Conservation (phyloP, 2,329 filamentous ascomycete species). For the Paecilomyces dactylethromorphus region DNA sequence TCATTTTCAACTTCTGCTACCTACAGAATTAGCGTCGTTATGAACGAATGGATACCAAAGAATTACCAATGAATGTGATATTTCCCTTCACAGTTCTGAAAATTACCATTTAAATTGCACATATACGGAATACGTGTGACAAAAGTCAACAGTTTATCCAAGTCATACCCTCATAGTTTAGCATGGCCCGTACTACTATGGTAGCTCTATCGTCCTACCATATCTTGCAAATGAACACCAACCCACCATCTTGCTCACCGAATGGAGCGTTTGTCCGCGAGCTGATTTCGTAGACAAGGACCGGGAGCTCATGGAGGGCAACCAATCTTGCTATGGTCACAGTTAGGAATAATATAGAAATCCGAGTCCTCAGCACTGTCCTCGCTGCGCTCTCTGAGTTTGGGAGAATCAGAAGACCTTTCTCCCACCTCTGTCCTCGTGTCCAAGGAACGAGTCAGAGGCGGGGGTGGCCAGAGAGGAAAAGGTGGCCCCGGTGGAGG, state of each 20-base stretch:
- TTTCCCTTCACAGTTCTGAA: not conserved
- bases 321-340: not conserved
- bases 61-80: not conserved
- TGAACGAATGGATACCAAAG: not conserved
- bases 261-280: not conserved
- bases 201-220: no score
- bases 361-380: not conserved
- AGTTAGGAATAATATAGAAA: not conserved
- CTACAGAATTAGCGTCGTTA: not conserved
- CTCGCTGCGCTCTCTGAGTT: not conserved
- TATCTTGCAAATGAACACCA: not conserved
- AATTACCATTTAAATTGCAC: not conserved
- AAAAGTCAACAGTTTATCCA: not conserved
- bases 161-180: not conserved
- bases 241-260: not conserved
- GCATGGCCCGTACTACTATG: not conserved
- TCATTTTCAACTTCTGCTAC: not conserved
- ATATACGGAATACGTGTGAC: not conserved
- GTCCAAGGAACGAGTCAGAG: not conserved
- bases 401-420: not conserved
- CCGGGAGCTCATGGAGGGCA: not conserved
- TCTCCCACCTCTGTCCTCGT: not conserved
- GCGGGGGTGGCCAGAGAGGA: no score
- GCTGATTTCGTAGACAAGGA: not conserved
- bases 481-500: no score